Conservation (phyloP, 257 asterid species). For the Solanum appendiculatum region DNA sequence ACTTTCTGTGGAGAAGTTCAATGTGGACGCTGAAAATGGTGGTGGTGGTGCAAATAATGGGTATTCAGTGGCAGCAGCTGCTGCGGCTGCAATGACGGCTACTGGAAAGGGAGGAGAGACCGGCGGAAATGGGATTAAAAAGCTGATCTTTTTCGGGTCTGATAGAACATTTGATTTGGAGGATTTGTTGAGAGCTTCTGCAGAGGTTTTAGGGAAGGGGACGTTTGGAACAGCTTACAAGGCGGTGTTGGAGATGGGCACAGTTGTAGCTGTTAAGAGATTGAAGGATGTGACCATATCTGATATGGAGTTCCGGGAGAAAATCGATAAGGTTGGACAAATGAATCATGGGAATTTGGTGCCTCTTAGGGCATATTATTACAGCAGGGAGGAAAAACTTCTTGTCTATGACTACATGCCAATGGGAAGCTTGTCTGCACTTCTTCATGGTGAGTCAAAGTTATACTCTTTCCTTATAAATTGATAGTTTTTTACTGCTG, state of each 20-base stretch:
- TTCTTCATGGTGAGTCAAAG: conserved; percentile 28
- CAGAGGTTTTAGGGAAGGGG: conserved; percentile 40
- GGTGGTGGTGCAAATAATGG: conserved; percentile 31
- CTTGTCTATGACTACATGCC: conserved; percentile 39
- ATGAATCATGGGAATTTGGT: conserved; percentile 32
- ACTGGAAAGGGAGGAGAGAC: conserved; percentile 16
- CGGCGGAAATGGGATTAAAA: conserved; percentile 17
- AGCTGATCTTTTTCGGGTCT: conserved; percentile 17
- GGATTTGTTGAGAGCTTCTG: conserved; percentile 35
- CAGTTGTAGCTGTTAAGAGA: conserved; percentile 30
- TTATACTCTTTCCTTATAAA: neutral
- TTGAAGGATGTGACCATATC: conserved; percentile 27
- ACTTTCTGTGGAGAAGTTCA: conserved; percentile 24
- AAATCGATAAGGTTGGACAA: conserved; percentile 21
- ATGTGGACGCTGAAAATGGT: conserved; percentile 26
- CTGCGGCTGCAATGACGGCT: conserved; percentile 29
- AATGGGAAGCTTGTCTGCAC: conserved; percentile 41
- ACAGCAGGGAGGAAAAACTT: conserved; percentile 40
- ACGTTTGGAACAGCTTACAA: conserved; percentile 33
- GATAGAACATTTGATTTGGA: conserved; percentile 27
- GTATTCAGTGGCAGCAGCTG: conserved; percentile 25
- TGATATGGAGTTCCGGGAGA: conserved; percentile 29
- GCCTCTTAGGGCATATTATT: conserved; percentile 35
- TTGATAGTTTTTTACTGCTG: neutral
- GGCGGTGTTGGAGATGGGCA: conserved; percentile 31